Evolutionary conservation across 1,284 basidiomycete genomes (phyloP).

Genomic region (Ganoderma boninense): DNA sequence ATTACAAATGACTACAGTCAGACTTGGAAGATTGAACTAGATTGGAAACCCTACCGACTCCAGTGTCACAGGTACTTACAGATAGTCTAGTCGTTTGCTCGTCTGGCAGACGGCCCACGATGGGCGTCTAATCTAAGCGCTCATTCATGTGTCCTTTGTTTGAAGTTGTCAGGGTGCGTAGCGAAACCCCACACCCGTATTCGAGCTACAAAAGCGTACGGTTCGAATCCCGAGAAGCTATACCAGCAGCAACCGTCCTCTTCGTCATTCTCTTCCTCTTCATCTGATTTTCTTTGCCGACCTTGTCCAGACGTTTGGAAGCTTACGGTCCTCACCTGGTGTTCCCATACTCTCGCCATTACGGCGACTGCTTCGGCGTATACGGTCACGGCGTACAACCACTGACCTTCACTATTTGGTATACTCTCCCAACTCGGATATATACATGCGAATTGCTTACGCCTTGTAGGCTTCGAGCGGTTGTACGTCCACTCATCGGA

Average conservation of each 20-base stretch:
- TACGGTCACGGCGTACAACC: conserved; percentile 28
- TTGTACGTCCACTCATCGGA: conserved; percentile 31
- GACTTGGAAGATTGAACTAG: too few species aligned
- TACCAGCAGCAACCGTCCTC: not conserved
- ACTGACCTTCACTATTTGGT: conserved; percentile 30
- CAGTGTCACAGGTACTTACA: not conserved
- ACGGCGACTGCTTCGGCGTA: conserved; percentile 21
- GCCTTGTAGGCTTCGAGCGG: conserved; percentile 37
- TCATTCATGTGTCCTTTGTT: too few species aligned
- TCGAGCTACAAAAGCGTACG: conserved; percentile 10
- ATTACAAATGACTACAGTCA: too few species aligned
- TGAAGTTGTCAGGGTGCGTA: conserved; percentile 1
- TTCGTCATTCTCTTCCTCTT: too few species aligned
- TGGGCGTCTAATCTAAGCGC: conserved; percentile 5
- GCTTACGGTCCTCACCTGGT: conserved; percentile 8
- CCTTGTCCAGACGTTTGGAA: conserved; percentile 23
- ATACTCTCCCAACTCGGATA: not conserved
- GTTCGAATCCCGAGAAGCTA: not conserved
- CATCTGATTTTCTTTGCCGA: not conserved
- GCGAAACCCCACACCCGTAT: conserved; percentile 4
- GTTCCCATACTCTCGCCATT: conserved; percentile 19
- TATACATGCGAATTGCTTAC: not conserved
- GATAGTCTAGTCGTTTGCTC: not conserved
- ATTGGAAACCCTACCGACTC: not conserved
- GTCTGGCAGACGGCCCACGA: conserved; percentile 17